These are phyloP conservation scores for Euphorbia lathyris DNA, from an alignment of 345 rosid genomes.

Conservation along the genomic window DNA sequence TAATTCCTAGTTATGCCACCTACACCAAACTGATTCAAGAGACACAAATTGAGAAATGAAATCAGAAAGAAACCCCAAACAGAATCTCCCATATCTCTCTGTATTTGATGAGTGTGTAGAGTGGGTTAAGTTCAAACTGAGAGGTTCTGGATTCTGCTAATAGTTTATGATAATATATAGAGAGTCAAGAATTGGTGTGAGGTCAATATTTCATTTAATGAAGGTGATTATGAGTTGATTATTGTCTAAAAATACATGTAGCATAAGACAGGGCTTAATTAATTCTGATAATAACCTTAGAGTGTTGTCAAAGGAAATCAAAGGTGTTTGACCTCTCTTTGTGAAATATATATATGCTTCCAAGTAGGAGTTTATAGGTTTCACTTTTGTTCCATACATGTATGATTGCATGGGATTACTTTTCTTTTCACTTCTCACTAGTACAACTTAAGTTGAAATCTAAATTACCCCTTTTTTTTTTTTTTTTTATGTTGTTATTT, in stretches of 20 bases:
- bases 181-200: background rate
- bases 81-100: background rate
- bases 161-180: background rate
- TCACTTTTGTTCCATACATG: no score
- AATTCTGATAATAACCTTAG: conserved; percentile 9
- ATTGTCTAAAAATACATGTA: background rate
- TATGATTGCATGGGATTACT: no score
- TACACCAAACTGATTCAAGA: background rate
- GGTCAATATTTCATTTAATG: background rate
- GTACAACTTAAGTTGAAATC: no score
- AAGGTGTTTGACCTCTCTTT: conserved; percentile 4
- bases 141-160: background rate
- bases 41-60: background rate
- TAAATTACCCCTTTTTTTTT: no score
- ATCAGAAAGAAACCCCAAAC: background rate
- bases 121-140: background rate
- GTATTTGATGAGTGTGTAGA: background rate
- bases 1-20: conserved; percentile 13
- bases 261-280: background rate
- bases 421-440: no score
- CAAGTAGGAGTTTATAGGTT: no score
- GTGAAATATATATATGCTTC: no score
- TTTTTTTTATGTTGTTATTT: no score
- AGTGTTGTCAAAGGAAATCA: conserved; percentile 13
- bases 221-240: background rate